A percentile compares a stretch with the other conserved stretches of the same genome.
Conservation (phyloP, 345 rosid species). For the Sapria himalayana region DNA sequence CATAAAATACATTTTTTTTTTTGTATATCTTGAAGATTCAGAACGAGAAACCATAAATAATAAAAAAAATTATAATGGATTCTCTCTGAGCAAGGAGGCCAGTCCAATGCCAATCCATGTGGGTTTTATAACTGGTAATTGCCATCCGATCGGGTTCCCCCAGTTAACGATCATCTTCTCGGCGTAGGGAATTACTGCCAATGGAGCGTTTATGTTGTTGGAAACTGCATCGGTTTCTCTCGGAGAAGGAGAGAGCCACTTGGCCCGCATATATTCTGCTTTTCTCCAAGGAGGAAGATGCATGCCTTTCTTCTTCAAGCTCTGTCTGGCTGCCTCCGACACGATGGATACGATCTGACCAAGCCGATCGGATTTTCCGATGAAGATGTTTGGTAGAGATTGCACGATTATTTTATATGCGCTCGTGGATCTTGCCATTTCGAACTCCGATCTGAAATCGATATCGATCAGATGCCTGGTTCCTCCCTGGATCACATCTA, state of each 20-base stretch:
- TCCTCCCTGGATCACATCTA: slow-evolving; percentile 39
- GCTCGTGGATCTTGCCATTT: slow-evolving; percentile 71
- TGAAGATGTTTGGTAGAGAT: slow-evolving; percentile 46
- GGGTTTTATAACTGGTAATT: too few relatives aligned
- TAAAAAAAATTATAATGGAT: too few relatives aligned
- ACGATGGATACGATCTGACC: slow-evolving; percentile 35
- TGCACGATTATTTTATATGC: slow-evolving; percentile 50
- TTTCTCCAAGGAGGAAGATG: slow-evolving; percentile 80
- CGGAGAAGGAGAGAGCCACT: slow-evolving; percentile 51
- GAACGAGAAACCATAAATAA: too few relatives aligned
- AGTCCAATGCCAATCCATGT: too few relatives aligned
- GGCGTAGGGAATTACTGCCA: too few relatives aligned
- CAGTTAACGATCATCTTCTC: too few relatives aligned
- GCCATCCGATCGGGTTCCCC: too few relatives aligned
- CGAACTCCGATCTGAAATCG: slow-evolving; percentile 72
- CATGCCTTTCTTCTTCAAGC: slow-evolving; percentile 85
- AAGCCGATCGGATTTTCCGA: slow-evolving; percentile 54
- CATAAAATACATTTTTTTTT: too few relatives aligned
- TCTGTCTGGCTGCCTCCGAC: slow-evolving; percentile 56
- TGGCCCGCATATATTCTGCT: slow-evolving; percentile 57
- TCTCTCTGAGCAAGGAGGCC: too few relatives aligned
- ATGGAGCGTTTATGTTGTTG: too few relatives aligned
- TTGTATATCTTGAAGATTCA: too few relatives aligned
- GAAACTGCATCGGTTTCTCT: too few relatives aligned
- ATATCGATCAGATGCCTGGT: slow-evolving; percentile 54